Base-by-base conservation (phyloP, 2,329 filamentous ascomycete genomes). In the Spiromastix sp. region DNA sequence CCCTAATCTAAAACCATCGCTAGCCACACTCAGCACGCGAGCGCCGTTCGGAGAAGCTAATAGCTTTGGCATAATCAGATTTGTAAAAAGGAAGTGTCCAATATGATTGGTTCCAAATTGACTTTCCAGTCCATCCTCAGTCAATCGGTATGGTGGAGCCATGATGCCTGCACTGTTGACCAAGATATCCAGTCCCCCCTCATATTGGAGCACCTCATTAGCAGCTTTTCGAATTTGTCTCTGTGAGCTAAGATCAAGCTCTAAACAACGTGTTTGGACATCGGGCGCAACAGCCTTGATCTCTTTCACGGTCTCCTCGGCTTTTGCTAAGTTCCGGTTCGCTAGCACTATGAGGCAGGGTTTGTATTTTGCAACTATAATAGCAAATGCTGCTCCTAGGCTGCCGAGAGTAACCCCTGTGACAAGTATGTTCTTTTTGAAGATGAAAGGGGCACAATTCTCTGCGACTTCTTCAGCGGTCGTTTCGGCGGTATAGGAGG, bases 141-240 rank as follows among this genome's bases (percentile, higher is more conserved):
- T 53, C 18, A 50, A 32, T 15, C 41, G 25, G 36, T 56, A 56
- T 1, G 46, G 41, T 5, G 44, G 34, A 3, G 47, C 51, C 56
- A 63, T 63, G 22, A 64, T 46, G 1, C 60, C 63, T 9, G 64
- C 61, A 40, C 61, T 67, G 46, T 66, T 63, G 38, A 67, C 54
- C 3, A 66, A 42, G 2, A 66, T 47, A 42, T 64, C 59, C 27
- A 67, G 33, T 5, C 5, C 12, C 28, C 55, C 49, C 4, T 40
- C 36, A 16, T 50, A 52, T 15, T 26, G 39, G 30, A 51, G 50
- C 26, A 66, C 47, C 35, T 49, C 38, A 2, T 34, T 34, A 4
- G 57, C 56, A 2, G 60, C 55, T 16, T 46, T 38, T 1, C 54
- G 52, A 2, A 62, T 45, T 4, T 47, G 49, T 1, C 35, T 19